Evolutionary conservation across 2,329 filamentous ascomycete species (phyloP).

Genomic region (Sporothrix humicola): DNA sequence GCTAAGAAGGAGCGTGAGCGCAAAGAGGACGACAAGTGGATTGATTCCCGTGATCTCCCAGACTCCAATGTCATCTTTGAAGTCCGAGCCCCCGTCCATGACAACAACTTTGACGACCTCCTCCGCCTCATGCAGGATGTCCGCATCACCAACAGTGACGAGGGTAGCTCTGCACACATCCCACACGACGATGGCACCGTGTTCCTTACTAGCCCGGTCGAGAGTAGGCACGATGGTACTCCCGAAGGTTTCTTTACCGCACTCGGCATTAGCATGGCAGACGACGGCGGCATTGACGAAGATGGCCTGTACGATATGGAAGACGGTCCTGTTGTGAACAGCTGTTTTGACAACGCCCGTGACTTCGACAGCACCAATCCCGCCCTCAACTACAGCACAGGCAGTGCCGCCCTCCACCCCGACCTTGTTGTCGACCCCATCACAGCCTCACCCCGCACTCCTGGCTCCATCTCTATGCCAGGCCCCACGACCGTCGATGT

Average conservation of each 20-base stretch:
- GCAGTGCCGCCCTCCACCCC: background rate
- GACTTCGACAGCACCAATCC: background rate
- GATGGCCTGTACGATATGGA: background rate
- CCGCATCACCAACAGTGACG: background rate
- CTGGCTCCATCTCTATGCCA: background rate
- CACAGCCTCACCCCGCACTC: background rate
- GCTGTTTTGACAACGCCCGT: background rate
- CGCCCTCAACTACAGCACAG: background rate
- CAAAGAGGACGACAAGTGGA: conserved; percentile 2
- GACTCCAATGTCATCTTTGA: background rate
- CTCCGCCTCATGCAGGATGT: background rate
- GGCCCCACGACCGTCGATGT: background rate
- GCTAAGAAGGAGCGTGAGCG: background rate
- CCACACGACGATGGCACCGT: background rate
- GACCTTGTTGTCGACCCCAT: background rate
- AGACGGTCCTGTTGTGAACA: background rate
- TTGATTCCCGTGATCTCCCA: background rate
- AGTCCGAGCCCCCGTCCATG: background rate
- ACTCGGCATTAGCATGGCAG: background rate
- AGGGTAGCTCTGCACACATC: background rate
- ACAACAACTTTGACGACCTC: background rate
- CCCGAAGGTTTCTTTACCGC: background rate
- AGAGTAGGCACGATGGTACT: too few species aligned
- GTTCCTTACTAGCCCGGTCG: background rate
- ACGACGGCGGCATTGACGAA: background rate